Evolutionary conservation across 331 rosid genomes (phyloP).

Genomic region (Prunus yedoensis): DNA sequence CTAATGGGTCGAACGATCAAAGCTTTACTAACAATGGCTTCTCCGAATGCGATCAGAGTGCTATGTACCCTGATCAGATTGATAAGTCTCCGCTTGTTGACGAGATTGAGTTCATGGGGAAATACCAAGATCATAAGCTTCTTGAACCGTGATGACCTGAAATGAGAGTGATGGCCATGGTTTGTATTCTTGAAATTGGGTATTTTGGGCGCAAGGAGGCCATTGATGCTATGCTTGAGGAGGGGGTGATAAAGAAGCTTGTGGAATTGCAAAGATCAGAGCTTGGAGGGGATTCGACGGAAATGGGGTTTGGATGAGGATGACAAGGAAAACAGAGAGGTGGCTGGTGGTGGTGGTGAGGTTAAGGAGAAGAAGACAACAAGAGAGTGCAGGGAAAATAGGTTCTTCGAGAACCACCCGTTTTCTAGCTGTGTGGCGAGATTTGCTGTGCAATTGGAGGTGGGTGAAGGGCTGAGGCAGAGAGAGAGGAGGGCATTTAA

Average conservation of each 20-base stretch:
- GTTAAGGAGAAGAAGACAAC: too few species aligned
- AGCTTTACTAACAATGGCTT: constrained; percentile 50
- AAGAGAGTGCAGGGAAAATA: constrained; percentile 17
- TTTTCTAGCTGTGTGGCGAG: constrained; percentile 83
- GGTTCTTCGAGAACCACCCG: constrained; percentile 48
- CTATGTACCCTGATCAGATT: constrained; percentile 52
- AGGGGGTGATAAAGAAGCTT: constrained; percentile 63
- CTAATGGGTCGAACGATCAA: constrained; percentile 54
- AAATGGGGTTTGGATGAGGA: constrained; percentile 21
- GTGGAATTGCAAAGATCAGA: constrained; percentile 75
- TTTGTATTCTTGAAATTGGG: constrained; percentile 73
- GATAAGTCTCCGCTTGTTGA: constrained; percentile 82
- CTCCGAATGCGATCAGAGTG: constrained; percentile 46
- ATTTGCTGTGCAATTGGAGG: constrained; percentile 83
- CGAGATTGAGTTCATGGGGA: constrained; percentile 64
- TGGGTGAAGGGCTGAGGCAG: constrained; percentile 89
- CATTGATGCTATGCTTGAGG: constrained; percentile 74
- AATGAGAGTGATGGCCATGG: constrained; percentile 48
- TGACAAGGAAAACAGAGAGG: constrained; percentile 16
- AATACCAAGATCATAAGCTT: constrained; percentile 49
- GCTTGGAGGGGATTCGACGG: constrained; percentile 57
- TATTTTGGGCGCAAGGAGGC: constrained; percentile 90
- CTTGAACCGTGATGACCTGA: constrained; percentile 33
- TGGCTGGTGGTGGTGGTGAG: too few species aligned
- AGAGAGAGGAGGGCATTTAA: constrained; percentile 84